phyloP scores from a whole-genome alignment of 2,329 filamentous ascomycete genomes.

The Trichoderma aggressivum region DNA sequence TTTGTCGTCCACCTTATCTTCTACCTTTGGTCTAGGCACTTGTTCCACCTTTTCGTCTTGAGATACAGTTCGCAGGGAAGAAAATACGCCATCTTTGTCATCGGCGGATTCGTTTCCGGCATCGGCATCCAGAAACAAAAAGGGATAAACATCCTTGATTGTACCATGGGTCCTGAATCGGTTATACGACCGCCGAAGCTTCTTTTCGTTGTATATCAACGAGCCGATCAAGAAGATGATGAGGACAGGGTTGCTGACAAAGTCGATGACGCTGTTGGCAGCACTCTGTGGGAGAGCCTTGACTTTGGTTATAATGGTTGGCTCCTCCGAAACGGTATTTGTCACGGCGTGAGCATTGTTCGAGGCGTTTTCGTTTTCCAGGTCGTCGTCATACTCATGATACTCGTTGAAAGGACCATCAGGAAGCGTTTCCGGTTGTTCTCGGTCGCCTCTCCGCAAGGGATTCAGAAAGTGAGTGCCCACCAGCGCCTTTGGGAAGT shows the following conservation, averaged over 20 bases:
- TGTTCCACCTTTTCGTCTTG: neutral
- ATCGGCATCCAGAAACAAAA: neutral
- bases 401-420: conserved; percentile 17
- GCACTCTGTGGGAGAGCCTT: conserved; percentile 50
- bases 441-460: conserved; percentile 28
- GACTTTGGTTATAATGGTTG: conserved; percentile 48
- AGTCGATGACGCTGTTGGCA: conserved; percentile 49
- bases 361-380: conserved; percentile 32
- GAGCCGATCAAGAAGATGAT: conserved; percentile 44
- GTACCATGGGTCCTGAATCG: conserved; percentile 31
- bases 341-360: conserved; percentile 27
- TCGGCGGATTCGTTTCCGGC: neutral
- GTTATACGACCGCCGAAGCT: conserved; percentile 40
- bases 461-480: conserved; percentile 66
- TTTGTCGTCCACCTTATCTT: neutral
- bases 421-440: conserved; percentile 39
- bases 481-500: conserved; percentile 60
- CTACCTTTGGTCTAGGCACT: neutral
- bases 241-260: conserved; percentile 54
- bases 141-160: conserved; percentile 25
- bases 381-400: conserved; percentile 28
- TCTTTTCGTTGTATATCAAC: conserved; percentile 45
- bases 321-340: conserved; percentile 33
- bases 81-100: neutral
- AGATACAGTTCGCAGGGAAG: neutral